Evolutionary conservation across 2,329 filamentous ascomycete genomes (phyloP), one percentile per base, ranked within the genome.

Genomic region (Calonectria pauciramosa): DNA sequence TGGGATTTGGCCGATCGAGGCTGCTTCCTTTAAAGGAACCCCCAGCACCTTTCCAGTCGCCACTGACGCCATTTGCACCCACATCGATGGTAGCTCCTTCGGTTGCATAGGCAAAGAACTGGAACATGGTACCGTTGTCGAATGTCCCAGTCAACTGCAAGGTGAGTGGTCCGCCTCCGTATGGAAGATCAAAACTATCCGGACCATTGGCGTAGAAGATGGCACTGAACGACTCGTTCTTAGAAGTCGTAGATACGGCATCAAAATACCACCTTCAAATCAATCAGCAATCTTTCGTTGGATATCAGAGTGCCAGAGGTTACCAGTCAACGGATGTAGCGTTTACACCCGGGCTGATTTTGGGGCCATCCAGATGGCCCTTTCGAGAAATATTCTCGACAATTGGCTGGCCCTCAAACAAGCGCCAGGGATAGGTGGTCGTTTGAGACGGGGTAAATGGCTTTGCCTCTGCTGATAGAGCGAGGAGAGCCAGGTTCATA

Each of bases 211-310:
- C 18, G 59, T 32, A 71, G 47, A 71, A 71, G 23, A 56, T 26
- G 5, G 47, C 30, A 1, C 1, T 16, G 47, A 71, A 18, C 13
- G 69, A 71, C 18, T 54, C 41, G 20, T 71, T 71, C n/a, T 49
- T 4, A 6, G 59, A 65, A 8, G 38, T 18, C 2, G 28, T 18
- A 2, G 38, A 41, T 5, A 18, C 47, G 16, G 32, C 69, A 34
- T 71, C 69, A 44, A 71, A 71, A n/a, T 71, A 71, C 69, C 69
- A 71, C 69, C 69, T 70, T 1, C 1, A 18, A 20, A 23, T 30
- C 9, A 26, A 23, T 44, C 38, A 44, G 16, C 6, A 44, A 20
- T 20, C 16, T 20, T 44, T 13, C 9, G 20, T 44, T 18, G 16
- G 6, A 44, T 44, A 4, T 16, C 20, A 4, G 7, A 44, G 6